Percentiles rank a stretch among this genome's conserved stretches.
These are phyloP conservation scores for Penicillium maclennaniae DNA, from an alignment of 495 filamentous ascomycete genomes.

Conservation along the genomic window DNA sequence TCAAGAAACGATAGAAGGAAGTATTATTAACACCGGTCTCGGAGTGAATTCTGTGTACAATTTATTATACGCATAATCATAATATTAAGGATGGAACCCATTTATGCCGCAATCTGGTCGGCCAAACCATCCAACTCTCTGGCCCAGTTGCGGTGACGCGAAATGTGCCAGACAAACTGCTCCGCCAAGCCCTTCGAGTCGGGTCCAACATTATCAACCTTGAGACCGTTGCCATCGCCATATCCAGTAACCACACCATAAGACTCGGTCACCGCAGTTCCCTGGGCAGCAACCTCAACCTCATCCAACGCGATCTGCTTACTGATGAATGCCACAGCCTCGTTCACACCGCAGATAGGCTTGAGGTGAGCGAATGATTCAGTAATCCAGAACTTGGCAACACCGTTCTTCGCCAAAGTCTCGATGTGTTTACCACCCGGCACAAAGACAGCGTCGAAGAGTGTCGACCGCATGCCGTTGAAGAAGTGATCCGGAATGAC, in stretches of 20 bases:
- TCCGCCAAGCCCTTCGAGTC: slow-evolving; percentile 61
- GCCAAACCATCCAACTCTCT: slow-evolving; percentile 67
- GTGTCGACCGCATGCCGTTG: slow-evolving; percentile 75
- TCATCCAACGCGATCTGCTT: slow-evolving; percentile 47
- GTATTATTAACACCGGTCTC: no score
- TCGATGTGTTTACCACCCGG: slow-evolving; percentile 66
- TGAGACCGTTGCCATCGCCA: slow-evolving; percentile 39
- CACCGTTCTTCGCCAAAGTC: slow-evolving; percentile 64
- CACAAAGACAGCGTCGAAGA: slow-evolving; percentile 82
- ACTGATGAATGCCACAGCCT: slow-evolving; percentile 63
- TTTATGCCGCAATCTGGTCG: slow-evolving; percentile 34
- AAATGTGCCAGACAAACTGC: slow-evolving; percentile 62
- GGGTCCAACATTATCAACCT: slow-evolving; percentile 22
- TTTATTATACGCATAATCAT: not conserved
- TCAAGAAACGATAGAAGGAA: no score
- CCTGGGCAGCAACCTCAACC: slow-evolving; percentile 50
- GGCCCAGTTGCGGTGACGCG: slow-evolving; percentile 65
- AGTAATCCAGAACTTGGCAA: slow-evolving; percentile 77
- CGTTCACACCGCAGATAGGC: slow-evolving; percentile 69
- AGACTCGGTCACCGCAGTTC: slow-evolving; percentile 55
- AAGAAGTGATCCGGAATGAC: slow-evolving; percentile 75
- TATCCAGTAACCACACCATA: slow-evolving; percentile 40
- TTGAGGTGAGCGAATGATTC: slow-evolving; percentile 82
- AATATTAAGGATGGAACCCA: not conserved
- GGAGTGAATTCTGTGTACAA: not conserved